phyloP scores from a whole-genome alignment of 2,329 filamentous ascomycete species.

The Venturia oleaginea region DNA sequence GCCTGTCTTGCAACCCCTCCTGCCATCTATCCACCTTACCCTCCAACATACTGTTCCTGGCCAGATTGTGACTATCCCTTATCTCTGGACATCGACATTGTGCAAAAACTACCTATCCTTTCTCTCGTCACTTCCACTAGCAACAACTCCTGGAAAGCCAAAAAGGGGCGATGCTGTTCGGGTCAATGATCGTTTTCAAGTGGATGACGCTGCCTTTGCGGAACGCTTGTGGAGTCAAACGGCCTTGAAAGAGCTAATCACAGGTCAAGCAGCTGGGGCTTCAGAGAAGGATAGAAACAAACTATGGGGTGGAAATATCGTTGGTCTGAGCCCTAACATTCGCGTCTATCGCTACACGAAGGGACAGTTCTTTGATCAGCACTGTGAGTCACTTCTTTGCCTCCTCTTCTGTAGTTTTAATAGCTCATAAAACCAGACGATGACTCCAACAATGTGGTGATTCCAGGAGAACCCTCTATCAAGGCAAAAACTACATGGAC shows the following conservation, averaged over 20 bases:
- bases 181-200: conserved; percentile 83
- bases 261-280: conserved; percentile 20
- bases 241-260: conserved; percentile 54
- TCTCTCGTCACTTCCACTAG: conserved; percentile 58
- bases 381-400: conserved; percentile 54
- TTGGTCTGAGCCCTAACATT: conserved; percentile 79
- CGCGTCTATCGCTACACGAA: conserved; percentile 78
- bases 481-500: conserved; percentile 80
- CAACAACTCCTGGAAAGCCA: conserved; percentile 68
- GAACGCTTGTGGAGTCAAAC: conserved; percentile 68
- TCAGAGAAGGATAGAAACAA: conserved; percentile 25
- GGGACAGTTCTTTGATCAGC: conserved; percentile 85
- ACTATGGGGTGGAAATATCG: conserved; percentile 68
- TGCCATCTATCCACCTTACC: conserved; percentile 57
- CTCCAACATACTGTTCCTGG: conserved; percentile 31
- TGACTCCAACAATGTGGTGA: conserved; percentile 65
- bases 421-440: conserved; percentile 53
- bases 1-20: conserved; percentile 61
- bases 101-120: conserved; percentile 71
- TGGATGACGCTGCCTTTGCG: conserved; percentile 68
- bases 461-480: conserved; percentile 38
- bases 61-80: conserved; percentile 65
- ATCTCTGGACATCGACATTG: conserved; percentile 65
- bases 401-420: not conserved
- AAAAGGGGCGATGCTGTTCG: conserved; percentile 73